Conservation (phyloP, 305 asterid genomes). For the Solanum hybrid region DNA sequence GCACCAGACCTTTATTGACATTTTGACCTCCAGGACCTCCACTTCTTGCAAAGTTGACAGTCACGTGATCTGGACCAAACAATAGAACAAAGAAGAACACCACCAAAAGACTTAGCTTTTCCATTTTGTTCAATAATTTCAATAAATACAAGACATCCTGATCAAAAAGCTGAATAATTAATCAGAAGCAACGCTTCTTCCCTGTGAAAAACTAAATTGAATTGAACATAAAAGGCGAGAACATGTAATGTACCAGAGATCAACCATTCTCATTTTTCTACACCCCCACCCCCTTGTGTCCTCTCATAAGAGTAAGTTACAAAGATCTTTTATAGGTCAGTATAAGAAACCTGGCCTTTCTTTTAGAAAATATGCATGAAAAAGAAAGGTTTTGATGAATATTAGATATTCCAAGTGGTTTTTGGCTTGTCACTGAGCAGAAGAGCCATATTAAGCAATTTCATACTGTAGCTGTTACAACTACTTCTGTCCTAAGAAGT, state of each 20-base stretch:
- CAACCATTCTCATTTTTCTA: background rate
- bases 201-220: background rate
- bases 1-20: slow-evolving; percentile 75
- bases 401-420: background rate
- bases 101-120: background rate
- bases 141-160: background rate
- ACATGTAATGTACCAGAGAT: background rate
- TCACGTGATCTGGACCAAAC: slow-evolving; percentile 60
- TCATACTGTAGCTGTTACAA: background rate
- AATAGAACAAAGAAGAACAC: slow-evolving; percentile 5
- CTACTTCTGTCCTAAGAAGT: background rate
- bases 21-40: slow-evolving; percentile 98
- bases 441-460: background rate
- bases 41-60: slow-evolving; percentile 79
- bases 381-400: background rate
- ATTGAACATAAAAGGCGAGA: background rate
- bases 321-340: background rate
- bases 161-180: background rate
- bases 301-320: background rate
- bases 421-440: background rate
- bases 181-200: background rate
- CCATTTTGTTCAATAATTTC: background rate
- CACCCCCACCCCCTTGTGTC: background rate
- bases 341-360: background rate
- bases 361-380: background rate